phyloP scores from a whole-genome alignment of 192 early-diverging fungal species.

The Podila verticillata region DNA sequence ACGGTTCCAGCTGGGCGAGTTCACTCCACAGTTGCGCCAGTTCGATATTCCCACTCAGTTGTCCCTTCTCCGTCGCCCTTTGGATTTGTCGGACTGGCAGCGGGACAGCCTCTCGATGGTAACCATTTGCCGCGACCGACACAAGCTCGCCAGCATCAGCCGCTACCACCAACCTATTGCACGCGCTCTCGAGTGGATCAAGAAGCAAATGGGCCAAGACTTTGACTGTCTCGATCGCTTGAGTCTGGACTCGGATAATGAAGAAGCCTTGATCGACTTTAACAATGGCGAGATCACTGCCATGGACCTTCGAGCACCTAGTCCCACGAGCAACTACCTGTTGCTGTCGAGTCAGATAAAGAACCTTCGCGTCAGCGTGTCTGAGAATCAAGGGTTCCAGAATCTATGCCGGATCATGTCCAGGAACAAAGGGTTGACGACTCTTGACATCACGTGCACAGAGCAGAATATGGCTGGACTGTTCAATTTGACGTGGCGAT shows the following conservation, averaged over 20 bases:
- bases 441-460: constrained; percentile 3
- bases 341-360: constrained; percentile 8
- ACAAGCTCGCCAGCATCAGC: constrained; percentile 1
- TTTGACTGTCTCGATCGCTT: not conserved
- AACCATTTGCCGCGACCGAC: constrained; percentile 5
- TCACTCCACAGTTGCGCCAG: not conserved
- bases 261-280: constrained; percentile 13
- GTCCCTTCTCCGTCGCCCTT: not conserved
- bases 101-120: constrained; percentile 13
- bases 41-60: constrained; percentile 7
- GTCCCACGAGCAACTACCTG: constrained; percentile 9
- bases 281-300: constrained; percentile 5
- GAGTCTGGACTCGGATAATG: not conserved
- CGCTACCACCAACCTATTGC: constrained; percentile 2
- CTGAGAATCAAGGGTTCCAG: not conserved
- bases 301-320: not conserved
- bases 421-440: constrained; percentile 8
- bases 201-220: constrained; percentile 5
- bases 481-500: not conserved
- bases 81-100: constrained; percentile 11
- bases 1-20: constrained; percentile 10
- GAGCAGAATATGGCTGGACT: not conserved
- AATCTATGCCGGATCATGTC: constrained; percentile 10
- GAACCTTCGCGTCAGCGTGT: constrained; percentile 4
- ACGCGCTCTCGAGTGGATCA: constrained; percentile 11